A percentile compares a stretch with the other conserved stretches of the same genome.
Evolutionary conservation across 2,329 filamentous ascomycete species (phyloP).

Genomic region (Botrytis fragariae): DNA sequence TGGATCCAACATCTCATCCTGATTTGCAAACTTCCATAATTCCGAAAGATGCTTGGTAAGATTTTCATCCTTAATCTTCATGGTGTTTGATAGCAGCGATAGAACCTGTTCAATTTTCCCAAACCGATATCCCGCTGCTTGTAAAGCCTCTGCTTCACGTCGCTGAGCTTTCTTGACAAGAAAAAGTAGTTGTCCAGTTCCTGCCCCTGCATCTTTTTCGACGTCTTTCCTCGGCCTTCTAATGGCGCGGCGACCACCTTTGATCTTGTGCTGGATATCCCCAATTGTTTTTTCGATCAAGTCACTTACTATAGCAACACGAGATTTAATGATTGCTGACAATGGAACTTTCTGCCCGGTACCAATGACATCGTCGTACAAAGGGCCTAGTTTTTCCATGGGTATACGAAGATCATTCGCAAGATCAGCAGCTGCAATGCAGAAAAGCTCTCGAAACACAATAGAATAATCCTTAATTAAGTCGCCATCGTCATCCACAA

Average conservation of each 20-base stretch:
- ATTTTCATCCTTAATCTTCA: conserved; percentile 68
- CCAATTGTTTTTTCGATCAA: background rate
- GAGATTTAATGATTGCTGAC: conserved; percentile 16
- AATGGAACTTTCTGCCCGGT: conserved; percentile 49
- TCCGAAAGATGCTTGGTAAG: conserved; percentile 59
- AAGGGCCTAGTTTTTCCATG: conserved; percentile 61
- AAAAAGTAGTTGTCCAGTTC: conserved; percentile 65
- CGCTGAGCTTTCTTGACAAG: conserved; percentile 63
- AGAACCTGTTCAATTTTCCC: conserved; percentile 67
- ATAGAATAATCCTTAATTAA: conserved; percentile 68
- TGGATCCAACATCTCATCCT: conserved; percentile 47
- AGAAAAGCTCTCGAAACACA: conserved; percentile 81
- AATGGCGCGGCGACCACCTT: conserved; percentile 10
- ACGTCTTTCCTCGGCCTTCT: conserved; percentile 14
- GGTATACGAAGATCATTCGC: conserved; percentile 63
- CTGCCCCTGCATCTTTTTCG: conserved; percentile 15
- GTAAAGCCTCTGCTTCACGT: conserved; percentile 61
- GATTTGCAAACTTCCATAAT: conserved; percentile 59
- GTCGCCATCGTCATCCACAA: conserved; percentile 53
- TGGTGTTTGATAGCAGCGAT: conserved; percentile 64
- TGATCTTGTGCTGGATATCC: conserved; percentile 17
- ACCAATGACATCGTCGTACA: conserved; percentile 73
- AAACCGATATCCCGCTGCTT: conserved; percentile 76
- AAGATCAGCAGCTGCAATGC: conserved; percentile 72
- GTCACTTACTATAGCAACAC: conserved; percentile 2